Evolutionary conservation across 225 moss, liverwort and hornwort species (phyloP).

Genomic region (Takakia lepidozioides): DNA sequence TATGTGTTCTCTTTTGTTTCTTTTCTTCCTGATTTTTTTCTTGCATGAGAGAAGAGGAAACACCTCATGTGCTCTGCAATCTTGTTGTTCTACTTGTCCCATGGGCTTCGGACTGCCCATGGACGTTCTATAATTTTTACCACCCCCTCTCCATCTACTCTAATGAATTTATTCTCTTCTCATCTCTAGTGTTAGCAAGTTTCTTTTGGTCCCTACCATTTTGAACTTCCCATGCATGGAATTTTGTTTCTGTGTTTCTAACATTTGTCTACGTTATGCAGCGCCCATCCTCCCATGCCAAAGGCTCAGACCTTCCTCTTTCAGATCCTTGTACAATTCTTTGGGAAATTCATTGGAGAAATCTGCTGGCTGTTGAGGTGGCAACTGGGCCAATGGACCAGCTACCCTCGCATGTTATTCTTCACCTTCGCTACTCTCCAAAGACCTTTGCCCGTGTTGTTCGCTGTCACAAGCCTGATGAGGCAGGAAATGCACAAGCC

Average conservation of each 20-base stretch:
- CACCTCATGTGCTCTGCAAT: no score
- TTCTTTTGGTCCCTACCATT: no score
- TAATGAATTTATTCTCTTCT: not conserved
- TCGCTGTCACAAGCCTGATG: conserved; percentile 18
- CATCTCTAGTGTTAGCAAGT: no score
- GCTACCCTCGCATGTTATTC: conserved; percentile 21
- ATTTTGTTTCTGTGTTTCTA: not conserved
- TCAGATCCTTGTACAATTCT: conserved; percentile 63
- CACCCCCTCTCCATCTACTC: not conserved
- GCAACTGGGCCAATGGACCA: conserved; percentile 19
- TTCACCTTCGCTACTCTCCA: conserved; percentile 33
- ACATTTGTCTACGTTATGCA: conserved; percentile 9
- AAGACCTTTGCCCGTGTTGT: conserved; percentile 30
- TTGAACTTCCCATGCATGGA: no score
- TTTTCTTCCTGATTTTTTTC: no score
- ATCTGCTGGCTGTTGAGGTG: conserved; percentile 64
- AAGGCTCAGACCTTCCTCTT: conserved; percentile 42
- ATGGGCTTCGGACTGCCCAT: no score
- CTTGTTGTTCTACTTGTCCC: no score
- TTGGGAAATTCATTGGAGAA: conserved; percentile 89
- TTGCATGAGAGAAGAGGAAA: no score
- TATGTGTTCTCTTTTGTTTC: no score
- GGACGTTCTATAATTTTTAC: no score
- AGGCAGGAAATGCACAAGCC: conserved; percentile 21
- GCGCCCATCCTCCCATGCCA: conserved; percentile 65